Evolutionary conservation across 2,329 filamentous ascomycete species (phyloP), one percentile per base, ranked within the genome.

Genomic region (Alternaria alternata): DNA sequence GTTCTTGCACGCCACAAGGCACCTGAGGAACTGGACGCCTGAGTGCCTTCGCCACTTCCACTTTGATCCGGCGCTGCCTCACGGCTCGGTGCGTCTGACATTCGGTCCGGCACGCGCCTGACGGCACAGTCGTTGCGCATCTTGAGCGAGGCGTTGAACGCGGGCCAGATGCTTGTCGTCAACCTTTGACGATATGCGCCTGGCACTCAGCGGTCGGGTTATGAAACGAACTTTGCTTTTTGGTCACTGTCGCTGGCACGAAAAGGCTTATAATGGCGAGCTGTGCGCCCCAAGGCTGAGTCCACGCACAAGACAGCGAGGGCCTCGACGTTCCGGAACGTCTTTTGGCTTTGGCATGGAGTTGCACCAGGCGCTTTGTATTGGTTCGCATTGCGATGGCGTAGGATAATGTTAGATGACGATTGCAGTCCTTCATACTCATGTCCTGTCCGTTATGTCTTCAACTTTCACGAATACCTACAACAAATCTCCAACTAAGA

Each of bases 1-100:
- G 87, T 90, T n/a, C 80, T 89, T 53, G 86, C 86, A 6, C 81
- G 88, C 61, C 88, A 90, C 75, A 84, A 85, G 64, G 77, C 75
- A 49, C 81, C 82, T 57, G 79, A 83, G 68, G 81, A 83, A 66
- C 67, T 79, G 39, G 74, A 76, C 42, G 67, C 70, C 34, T 70
- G 54, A 65, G 44, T 8, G n/a, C 28, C n/a, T 44, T 41, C 7
- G 49, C 34, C 42, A 18, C 42, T 28, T 53, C 24, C 43, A 32
- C 24, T 53, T 14, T 28, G n/a, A 47, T 24, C 26, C 43, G 39
- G 26, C 55, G n/a, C 44, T 51, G 59, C 30, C 51, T 34, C 28
- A 32, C 46, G 55, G 49, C 39, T 51, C 54, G 54, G 54, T 61
- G 30, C 51, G 44, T 51, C 39, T 54, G 51, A 39, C 54, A 26